Base-by-base conservation (phyloP, 176 grass and related monocot genomes). In the Urochloa ruziziensis region DNA sequence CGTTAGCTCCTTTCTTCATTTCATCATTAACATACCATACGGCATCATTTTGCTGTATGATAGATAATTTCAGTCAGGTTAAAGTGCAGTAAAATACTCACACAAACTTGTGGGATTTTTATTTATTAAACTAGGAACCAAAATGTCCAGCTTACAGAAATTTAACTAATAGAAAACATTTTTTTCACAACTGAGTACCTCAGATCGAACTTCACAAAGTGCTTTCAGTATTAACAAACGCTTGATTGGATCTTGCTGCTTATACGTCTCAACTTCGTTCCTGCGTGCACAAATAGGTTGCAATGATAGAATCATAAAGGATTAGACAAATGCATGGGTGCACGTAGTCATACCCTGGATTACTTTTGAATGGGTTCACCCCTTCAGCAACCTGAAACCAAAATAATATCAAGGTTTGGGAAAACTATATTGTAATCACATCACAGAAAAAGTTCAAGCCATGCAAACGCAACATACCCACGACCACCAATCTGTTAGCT, bases 221-320 rank as follows among this genome's bases (percentile, higher is more conserved):
- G 96, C 96, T 89, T 95, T 98, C 33, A 98, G 82, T 75, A 98
- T 89, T 68, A 91, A 54, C 85, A 98, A 80, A 62, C 96, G 91
- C 28, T 69, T 84, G 34, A 87, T 59, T 67, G 93, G 93, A 90
- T 94, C 84, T 74, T 85, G 89, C 71, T 93, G 59, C 71, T 83
- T 91, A 75, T 95, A 98, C 0, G n/a, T 86, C 49, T 82, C 82
- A 3, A 88, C 82, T 82, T 93, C 96, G 24, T 91, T 87, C 78
- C 96, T 98, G 88, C 32, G 77, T 27, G 82, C 7, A 47, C n/a
- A 82, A 91, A 67, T 47, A 82, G 16, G 36, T 79, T 64, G 21
- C 4, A 33, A 3, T 28, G 15, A 62, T 56, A 54, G 80, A 73
- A 73, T 54, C 12, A 57, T 30, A 34, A 29, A 69, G 35, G 23